Evolutionary conservation across 495 filamentous ascomycete genomes (phyloP).

Genomic region (Lepraria neglecta): DNA sequence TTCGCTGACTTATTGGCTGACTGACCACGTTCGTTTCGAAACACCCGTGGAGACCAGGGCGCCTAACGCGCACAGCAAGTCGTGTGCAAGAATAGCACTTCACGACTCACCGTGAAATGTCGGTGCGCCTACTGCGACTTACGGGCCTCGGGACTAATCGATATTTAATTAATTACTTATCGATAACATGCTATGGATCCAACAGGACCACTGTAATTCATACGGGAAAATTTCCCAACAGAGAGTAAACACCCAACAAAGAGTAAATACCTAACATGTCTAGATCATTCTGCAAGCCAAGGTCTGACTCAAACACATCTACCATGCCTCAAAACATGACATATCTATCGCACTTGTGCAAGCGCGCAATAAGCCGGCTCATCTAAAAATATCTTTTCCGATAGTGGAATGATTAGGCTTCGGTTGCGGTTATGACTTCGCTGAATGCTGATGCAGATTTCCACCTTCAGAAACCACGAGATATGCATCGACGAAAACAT

Average conservation of each 20-base stretch:
- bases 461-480: too few relatives aligned
- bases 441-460: too few relatives aligned
- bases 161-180: background rate
- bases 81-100: slow-evolving; percentile 8
- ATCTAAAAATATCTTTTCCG: slow-evolving; percentile 6
- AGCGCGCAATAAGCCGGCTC: slow-evolving; percentile 1
- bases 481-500: too few relatives aligned
- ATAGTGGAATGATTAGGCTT: too few relatives aligned
- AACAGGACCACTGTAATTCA: background rate
- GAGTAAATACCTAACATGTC: background rate
- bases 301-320: background rate
- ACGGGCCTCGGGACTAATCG: background rate
- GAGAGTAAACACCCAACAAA: background rate
- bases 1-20: slow-evolving; percentile 12
- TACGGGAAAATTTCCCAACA: background rate
- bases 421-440: too few relatives aligned
- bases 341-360: background rate
- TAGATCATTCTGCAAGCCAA: background rate
- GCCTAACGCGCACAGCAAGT: slow-evolving; percentile 7
- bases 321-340: background rate
- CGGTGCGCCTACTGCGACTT: too few relatives aligned
- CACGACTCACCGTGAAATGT: background rate
- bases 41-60: background rate
- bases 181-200: background rate
- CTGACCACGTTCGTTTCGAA: background rate